Evolutionary conservation across 1,284 basidiomycete genomes (phyloP), one percentile per base, ranked within the genome.

Genomic region (Marasmius tenuissimus): DNA sequence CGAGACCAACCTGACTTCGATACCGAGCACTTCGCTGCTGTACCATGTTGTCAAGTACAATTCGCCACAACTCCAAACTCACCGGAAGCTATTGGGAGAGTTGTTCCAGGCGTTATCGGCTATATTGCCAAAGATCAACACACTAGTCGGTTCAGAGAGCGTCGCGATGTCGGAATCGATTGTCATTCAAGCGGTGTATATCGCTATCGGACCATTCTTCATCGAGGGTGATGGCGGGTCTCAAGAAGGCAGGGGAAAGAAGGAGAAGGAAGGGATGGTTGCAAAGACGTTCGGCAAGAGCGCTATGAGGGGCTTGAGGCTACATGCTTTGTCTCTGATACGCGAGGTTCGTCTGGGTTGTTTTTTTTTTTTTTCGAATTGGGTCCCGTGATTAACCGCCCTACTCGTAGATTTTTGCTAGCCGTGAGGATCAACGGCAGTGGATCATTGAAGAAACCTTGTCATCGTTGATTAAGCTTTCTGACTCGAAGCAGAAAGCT

Each of bases 401-500:
- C 50, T 48, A 18, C 54, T 57, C 27, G 8, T 69, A 94, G 89
- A 89, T 97, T 35, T 98, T 98, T 70, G 93, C 94, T 7, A 91
- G 89, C 64, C 89, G 97, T 67, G 88, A 93, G 62, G 88, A 91
- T 42, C 97, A 99, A 74, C 81, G 97, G 1, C 86, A 89, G 0
- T 98, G 96, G 95, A 97, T 98, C 65, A 91, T 99, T 20, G 96
- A 98, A 72, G 97, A 98, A 74, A 95, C 98, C 37, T 74, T 99
- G 18, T 86, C 88, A 3, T 95, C 93, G 0, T 78, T 98, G 54
- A 94, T 94, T 67, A 95, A 93, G 73, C 81, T 97, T 8, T 93
- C 93, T 0, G 95, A 97, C 67, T 86, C 89, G 51, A 96, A 94
- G 70, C 90, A 92, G 70, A 91, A 91, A 65, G 90, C 92, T 45